These are phyloP conservation scores for Croton laevigatus DNA, from an alignment of 441 rosid species.

Conservation along the genomic window DNA sequence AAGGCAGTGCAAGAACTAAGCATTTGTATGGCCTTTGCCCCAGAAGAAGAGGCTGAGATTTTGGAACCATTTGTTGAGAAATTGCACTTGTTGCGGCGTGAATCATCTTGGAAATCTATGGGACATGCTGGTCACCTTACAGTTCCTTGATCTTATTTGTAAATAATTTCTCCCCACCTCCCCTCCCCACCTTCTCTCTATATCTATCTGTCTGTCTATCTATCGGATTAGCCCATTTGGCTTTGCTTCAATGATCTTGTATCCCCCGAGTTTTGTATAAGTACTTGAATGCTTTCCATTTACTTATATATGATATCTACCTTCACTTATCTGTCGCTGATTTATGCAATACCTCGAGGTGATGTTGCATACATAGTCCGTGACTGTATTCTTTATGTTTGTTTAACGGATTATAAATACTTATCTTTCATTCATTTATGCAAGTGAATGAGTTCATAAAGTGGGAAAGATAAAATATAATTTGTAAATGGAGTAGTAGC, in stretches of 20 bases:
- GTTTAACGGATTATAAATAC: too few relatives aligned
- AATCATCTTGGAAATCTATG: slow-evolving; percentile 62
- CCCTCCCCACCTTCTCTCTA: too few relatives aligned
- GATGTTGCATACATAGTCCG: too few relatives aligned
- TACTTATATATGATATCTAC: too few relatives aligned
- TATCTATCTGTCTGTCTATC: too few relatives aligned
- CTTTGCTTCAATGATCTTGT: not conserved
- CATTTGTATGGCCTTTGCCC: slow-evolving; percentile 86
- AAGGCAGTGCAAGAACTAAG: slow-evolving; percentile 89
- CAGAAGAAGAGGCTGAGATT: slow-evolving; percentile 59
- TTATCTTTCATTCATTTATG: too few relatives aligned
- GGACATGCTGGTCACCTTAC: slow-evolving; percentile 54
- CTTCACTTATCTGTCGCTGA: too few relatives aligned
- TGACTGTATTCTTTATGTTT: too few relatives aligned
- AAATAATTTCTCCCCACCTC: not conserved
- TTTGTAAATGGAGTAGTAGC: too few relatives aligned
- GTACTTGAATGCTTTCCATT: slow-evolving; percentile 4
- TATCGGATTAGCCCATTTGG: not conserved
- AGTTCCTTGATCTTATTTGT: slow-evolving; percentile 38
- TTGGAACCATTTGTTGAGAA: slow-evolving; percentile 72
- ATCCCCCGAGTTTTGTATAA: not conserved
- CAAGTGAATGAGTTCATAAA: too few relatives aligned
- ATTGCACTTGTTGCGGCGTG: slow-evolving; percentile 69
- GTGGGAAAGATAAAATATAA: too few relatives aligned
- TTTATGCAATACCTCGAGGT: too few relatives aligned